These are phyloP conservation scores for Picea abies DNA, from an alignment of 83 land plant genomes.

Conservation along the genomic window DNA sequence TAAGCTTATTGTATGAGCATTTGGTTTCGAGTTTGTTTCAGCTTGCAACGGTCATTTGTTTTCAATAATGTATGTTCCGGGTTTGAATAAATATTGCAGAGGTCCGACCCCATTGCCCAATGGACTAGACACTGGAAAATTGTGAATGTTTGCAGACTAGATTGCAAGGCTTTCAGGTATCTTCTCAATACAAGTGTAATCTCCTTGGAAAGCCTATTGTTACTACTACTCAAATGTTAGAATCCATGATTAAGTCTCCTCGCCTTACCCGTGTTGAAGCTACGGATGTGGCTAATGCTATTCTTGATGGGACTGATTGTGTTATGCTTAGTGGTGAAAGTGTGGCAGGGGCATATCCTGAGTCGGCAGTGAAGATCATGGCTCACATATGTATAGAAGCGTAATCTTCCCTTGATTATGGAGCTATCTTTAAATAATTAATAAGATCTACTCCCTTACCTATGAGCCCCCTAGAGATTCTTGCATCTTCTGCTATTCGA, in stretches of 20 bases:
- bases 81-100: too few species aligned
- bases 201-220: constrained; percentile 50
- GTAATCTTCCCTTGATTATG: constrained; percentile 44
- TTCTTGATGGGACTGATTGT: constrained; percentile 50
- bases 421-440: constrained; percentile 31
- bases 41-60: too few species aligned
- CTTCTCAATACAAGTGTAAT: constrained; percentile 55
- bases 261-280: constrained; percentile 55
- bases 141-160: too few species aligned
- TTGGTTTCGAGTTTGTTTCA: too few species aligned
- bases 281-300: too few species aligned
- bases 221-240: constrained; percentile 58
- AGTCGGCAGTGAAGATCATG: constrained; percentile 46
- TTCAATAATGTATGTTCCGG: too few species aligned
- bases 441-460: constrained; percentile 34
- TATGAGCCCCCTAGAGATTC: constrained; percentile 49
- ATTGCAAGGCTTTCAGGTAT: too few species aligned
- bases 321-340: constrained; percentile 62
- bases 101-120: too few species aligned
- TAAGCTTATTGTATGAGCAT: too few species aligned
- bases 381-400: constrained; percentile 53
- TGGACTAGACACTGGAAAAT: too few species aligned
- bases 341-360: constrained; percentile 56
- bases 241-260: constrained; percentile 60
- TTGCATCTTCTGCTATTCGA: constrained; percentile 47